Conservation (phyloP, 495 filamentous ascomycete genomes). For the Clavariopsis aquatica region DNA sequence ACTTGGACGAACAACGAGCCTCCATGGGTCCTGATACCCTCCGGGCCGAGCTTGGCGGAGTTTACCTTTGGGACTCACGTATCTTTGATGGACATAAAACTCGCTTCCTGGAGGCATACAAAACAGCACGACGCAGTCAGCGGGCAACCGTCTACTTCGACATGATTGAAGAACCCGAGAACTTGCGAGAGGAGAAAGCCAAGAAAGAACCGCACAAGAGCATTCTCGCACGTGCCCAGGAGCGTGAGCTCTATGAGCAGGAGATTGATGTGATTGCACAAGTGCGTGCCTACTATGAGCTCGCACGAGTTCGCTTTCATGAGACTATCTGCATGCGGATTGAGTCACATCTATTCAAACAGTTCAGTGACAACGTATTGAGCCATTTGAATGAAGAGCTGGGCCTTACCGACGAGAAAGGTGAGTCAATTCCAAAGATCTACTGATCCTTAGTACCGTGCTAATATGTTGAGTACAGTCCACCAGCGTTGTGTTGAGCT, state of each 20-base stretch:
- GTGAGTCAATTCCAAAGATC: slow-evolving; percentile 6
- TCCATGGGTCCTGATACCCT: background rate
- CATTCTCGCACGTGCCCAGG: background rate
- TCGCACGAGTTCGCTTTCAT: slow-evolving; percentile 53
- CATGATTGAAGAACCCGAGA: background rate
- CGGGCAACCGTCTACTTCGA: slow-evolving; percentile 25
- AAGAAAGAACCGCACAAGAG: slow-evolving; percentile 12
- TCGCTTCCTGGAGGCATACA: background rate
- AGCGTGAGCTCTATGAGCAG: slow-evolving; percentile 37
- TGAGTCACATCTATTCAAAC: slow-evolving; percentile 51
- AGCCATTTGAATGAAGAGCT: slow-evolving; percentile 45
- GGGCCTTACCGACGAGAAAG: slow-evolving; percentile 41
- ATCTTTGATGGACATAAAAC: slow-evolving; percentile 8
- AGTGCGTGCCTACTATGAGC: slow-evolving; percentile 56
- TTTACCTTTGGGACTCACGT: slow-evolving; percentile 14
- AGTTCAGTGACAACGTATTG: slow-evolving; percentile 47
- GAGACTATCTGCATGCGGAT: slow-evolving; percentile 54
- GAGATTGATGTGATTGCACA: slow-evolving; percentile 57
- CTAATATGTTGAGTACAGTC: too few species aligned
- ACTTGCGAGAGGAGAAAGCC: background rate
- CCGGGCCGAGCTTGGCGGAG: background rate
- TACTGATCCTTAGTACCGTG: background rate
- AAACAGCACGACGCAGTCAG: background rate
- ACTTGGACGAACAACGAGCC: slow-evolving; percentile 7
- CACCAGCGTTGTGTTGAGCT: slow-evolving; percentile 48